A percentile compares a stretch with the other conserved stretches of the same genome.
phyloP scores from a whole-genome alignment of 257 asterid genomes.

The Solanum paucissectum region DNA sequence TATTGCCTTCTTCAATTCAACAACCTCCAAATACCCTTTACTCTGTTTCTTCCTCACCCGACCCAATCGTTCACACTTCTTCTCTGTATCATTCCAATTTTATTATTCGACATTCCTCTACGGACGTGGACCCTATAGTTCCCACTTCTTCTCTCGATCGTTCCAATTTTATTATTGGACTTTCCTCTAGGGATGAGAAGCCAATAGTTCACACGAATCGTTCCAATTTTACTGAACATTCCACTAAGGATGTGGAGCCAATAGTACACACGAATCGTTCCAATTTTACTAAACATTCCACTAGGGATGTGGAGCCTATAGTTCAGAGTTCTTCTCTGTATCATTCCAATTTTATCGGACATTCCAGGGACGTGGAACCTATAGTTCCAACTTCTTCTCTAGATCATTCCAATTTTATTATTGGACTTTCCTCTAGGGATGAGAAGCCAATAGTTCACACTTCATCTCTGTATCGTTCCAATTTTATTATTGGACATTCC shows the following conservation, averaged over 20 bases:
- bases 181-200: neutral
- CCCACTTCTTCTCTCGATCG: neutral
- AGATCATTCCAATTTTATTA: neutral
- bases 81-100: neutral
- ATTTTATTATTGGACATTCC: neutral
- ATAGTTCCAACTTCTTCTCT: neutral
- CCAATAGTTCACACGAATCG: neutral
- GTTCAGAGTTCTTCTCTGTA: neutral
- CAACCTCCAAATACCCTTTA: neutral
- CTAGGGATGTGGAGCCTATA: neutral
- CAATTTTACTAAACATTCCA: neutral
- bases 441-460: neutral
- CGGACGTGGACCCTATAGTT: neutral
- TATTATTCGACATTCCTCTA: neutral
- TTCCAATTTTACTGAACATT: neutral
- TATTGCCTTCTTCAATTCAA: neutral
- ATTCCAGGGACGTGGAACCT: neutral
- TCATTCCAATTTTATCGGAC: neutral
- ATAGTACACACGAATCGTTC: neutral
- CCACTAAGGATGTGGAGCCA: neutral
- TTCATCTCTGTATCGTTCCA: neutral
- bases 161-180: neutral
- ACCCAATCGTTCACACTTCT: conserved; percentile 11
- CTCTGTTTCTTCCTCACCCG: conserved; percentile 1
- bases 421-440: neutral